Percentiles rank a stretch among this genome's conserved stretches.
Conservation (phyloP, 1,139 yeast genomes). For the Debaryomyces psychrophilus region DNA sequence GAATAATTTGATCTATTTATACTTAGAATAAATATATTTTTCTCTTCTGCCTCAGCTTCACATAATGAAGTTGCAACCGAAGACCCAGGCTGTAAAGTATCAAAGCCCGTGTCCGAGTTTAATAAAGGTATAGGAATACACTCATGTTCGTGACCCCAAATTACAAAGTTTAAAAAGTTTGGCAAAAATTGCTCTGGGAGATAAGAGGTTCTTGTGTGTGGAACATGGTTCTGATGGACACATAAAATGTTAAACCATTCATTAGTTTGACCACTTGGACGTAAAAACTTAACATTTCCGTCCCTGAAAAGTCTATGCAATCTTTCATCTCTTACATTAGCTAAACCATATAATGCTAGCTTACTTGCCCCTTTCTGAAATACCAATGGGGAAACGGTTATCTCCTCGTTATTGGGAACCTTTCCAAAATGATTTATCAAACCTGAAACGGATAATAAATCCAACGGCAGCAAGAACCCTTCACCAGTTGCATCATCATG, state of each 20-base stretch:
- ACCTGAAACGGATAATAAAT: conserved; percentile 79
- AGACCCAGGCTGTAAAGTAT: conserved; percentile 90
- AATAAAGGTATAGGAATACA: conserved; percentile 73
- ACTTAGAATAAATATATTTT: conserved; percentile 71
- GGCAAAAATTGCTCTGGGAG: conserved; percentile 88
- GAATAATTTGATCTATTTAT: conserved; percentile 62
- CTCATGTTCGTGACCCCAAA: conserved; percentile 99
- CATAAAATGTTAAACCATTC: conserved; percentile 86
- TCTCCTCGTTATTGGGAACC: conserved; percentile 73
- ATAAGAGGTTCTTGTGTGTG: conserved; percentile 79
- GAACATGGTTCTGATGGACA: conserved; percentile 88
- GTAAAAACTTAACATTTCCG: conserved; percentile 74
- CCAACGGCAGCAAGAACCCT: conserved; percentile 84
- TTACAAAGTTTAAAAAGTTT: conserved; percentile 71
- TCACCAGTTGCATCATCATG: conserved; percentile 97
- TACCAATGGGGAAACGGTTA: conserved; percentile 75
- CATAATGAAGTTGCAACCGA: conserved; percentile 90
- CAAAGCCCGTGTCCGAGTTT: conserved; percentile 71
- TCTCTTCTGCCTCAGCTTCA: conserved; percentile 80
- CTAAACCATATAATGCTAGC: conserved; percentile 85
- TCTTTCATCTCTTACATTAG: conserved; percentile 88
- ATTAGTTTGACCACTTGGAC: conserved; percentile 62
- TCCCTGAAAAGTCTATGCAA: conserved; percentile 80
- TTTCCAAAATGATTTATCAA: conserved; percentile 89
- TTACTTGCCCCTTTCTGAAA: conserved; percentile 82